Evolutionary conservation across 2,329 filamentous ascomycete species (phyloP).

Genomic region (Colletotrichum costaricense): DNA sequence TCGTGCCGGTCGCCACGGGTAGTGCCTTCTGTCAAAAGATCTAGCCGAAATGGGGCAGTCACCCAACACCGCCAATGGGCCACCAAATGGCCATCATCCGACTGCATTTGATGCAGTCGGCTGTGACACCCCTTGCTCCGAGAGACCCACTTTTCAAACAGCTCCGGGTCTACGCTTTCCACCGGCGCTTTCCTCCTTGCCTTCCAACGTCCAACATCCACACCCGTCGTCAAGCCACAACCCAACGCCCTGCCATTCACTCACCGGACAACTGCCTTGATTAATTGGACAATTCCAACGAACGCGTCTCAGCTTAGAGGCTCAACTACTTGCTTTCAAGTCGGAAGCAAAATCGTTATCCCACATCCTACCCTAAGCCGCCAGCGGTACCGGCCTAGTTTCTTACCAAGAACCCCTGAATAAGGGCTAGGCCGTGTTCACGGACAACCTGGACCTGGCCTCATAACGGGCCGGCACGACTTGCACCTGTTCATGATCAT

Average conservation of each 20-base stretch:
- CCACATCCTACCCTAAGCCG: too few relatives aligned
- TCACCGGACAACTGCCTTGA: not conserved
- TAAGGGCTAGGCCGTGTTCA: not conserved
- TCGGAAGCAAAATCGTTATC: not conserved
- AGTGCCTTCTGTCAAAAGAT: not conserved
- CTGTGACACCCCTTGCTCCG: not conserved
- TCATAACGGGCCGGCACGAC: conserved; percentile 27
- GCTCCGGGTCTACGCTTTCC: not conserved
- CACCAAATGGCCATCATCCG: not conserved
- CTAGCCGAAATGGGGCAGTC: not conserved
- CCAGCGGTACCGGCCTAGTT: not conserved
- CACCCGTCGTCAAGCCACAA: not conserved
- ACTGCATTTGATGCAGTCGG: not conserved
- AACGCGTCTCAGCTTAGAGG: not conserved
- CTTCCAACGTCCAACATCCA: not conserved
- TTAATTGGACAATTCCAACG: too few relatives aligned
- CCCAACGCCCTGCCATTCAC: not conserved
- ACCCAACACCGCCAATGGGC: not conserved
- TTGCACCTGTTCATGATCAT: conserved; percentile 1
- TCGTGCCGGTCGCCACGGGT: not conserved
- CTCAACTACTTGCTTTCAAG: too few relatives aligned
- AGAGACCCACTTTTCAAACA: conserved; percentile 1
- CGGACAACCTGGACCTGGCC: conserved; percentile 12
- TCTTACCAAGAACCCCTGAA: not conserved
- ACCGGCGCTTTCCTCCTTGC: not conserved